Conservation (phyloP, 768 basidiomycete genomes). For the Melanogaster broomeanus region DNA sequence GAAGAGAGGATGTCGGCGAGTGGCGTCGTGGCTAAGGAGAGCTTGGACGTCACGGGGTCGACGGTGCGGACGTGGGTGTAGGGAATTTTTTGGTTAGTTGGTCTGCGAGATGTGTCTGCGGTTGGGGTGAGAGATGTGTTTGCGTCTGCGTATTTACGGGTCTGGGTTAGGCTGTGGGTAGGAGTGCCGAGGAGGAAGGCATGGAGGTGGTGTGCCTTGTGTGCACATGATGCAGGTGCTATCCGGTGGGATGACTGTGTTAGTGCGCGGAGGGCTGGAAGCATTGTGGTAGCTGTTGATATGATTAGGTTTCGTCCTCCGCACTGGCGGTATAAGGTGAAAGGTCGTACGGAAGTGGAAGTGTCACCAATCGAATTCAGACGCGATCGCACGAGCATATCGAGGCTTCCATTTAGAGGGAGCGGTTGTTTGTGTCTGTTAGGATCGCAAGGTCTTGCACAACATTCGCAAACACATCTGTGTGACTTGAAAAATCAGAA, state of each 20-base stretch:
- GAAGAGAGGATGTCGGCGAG: constrained; percentile 47
- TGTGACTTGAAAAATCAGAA: not conserved
- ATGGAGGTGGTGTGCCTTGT: not conserved
- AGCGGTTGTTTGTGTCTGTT: constrained; percentile 33
- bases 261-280: constrained; percentile 4
- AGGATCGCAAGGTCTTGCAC: constrained; percentile 18
- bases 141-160: not conserved
- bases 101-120: not conserved
- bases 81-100: constrained; percentile 44
- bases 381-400: not conserved
- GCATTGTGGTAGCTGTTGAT: not conserved
- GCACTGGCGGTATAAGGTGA: not conserved
- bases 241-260: constrained; percentile 3
- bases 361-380: not conserved
- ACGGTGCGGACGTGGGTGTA: constrained; percentile 45
- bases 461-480: constrained; percentile 22
- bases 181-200: constrained; percentile 12
- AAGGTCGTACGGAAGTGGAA: constrained; percentile 9
- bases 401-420: not conserved
- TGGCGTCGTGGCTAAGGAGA: constrained; percentile 31
- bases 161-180: not conserved
- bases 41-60: constrained; percentile 45
- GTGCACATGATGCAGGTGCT: not conserved
- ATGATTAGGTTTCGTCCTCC: not conserved
- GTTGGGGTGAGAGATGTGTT: not conserved